Evolutionary conservation across 768 basidiomycete species (phyloP).

Genomic region (Boletus edulis): DNA sequence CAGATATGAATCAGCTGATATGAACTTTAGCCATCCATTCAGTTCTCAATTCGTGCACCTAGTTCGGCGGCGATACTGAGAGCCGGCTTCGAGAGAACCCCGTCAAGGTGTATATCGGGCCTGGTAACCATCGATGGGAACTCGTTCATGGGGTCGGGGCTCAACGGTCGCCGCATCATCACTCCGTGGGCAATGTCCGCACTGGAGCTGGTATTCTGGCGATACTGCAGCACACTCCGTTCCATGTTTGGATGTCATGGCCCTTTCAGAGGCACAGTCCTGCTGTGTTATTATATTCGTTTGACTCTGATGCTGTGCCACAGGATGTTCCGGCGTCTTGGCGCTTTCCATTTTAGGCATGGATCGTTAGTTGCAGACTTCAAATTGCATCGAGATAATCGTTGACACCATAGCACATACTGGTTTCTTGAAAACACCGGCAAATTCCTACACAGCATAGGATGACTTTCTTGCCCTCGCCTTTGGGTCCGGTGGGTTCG

Average conservation of each 20-base stretch:
- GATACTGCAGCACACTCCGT: neutral
- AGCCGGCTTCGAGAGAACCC: neutral
- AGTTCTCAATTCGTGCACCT: conserved; percentile 2
- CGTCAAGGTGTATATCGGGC: neutral
- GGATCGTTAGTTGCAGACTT: neutral
- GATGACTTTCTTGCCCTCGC: neutral
- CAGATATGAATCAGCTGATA: neutral
- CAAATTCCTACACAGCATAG: neutral
- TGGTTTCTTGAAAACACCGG: neutral
- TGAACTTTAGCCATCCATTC: neutral
- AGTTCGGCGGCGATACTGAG: conserved; percentile 5
- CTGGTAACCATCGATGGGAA: neutral
- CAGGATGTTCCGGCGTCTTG: too few species aligned
- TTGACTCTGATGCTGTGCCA: too few species aligned
- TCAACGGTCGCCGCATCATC: conserved; percentile 9
- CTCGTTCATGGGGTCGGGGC: conserved; percentile 2
- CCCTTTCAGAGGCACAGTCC: conserved; percentile 7
- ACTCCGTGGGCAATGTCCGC: conserved; percentile 1
- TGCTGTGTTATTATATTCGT: conserved; percentile 9
- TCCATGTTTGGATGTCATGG: neutral
- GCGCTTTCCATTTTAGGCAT: conserved; percentile 12
- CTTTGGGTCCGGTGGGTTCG: neutral
- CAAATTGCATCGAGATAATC: neutral
- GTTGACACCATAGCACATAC: neutral
- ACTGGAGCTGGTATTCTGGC: conserved; percentile 7